These are phyloP conservation scores for Stropharia rugosoannulata DNA, from an alignment of 768 basidiomycete species.

Conservation along the genomic window DNA sequence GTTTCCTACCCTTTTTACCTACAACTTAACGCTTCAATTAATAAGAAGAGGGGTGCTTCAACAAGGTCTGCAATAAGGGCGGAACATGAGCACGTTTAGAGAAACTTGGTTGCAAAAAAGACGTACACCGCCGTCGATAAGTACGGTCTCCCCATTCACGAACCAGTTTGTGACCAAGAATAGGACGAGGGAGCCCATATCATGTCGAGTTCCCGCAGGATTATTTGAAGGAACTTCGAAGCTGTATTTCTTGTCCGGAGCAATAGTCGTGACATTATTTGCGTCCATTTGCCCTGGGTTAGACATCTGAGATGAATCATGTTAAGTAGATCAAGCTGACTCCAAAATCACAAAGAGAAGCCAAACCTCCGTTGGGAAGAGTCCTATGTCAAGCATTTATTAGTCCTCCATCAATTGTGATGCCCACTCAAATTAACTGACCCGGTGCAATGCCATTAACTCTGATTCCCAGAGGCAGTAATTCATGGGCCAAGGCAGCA, in stretches of 20 bases:
- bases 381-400: neutral
- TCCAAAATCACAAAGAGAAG: no score
- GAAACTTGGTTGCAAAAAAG: no score
- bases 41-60: slow-evolving; percentile 2
- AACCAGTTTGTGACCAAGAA: slow-evolving; percentile 7
- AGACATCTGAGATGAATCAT: neutral
- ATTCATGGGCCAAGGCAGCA: slow-evolving; percentile 1
- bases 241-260: neutral
- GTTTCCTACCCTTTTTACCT: no score
- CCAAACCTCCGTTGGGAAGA: slow-evolving; percentile 7
- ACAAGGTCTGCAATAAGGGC: neutral
- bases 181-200: slow-evolving; percentile 5
- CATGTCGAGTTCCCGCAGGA: slow-evolving; percentile 2
- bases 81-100: neutral
- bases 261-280: neutral
- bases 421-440: neutral
- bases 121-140: slow-evolving; percentile 8
- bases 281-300: slow-evolving; percentile 2
- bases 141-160: slow-evolving; percentile 7
- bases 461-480: slow-evolving; percentile 4
- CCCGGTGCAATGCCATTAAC: slow-evolving; percentile 9
- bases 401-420: neutral
- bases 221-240: slow-evolving; percentile 2
- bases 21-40: neutral
- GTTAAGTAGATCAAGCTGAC: neutral